These are phyloP conservation scores for Hypoxylon rubiginosum DNA, from an alignment of 2,329 filamentous ascomycete species.

Conservation along the genomic window DNA sequence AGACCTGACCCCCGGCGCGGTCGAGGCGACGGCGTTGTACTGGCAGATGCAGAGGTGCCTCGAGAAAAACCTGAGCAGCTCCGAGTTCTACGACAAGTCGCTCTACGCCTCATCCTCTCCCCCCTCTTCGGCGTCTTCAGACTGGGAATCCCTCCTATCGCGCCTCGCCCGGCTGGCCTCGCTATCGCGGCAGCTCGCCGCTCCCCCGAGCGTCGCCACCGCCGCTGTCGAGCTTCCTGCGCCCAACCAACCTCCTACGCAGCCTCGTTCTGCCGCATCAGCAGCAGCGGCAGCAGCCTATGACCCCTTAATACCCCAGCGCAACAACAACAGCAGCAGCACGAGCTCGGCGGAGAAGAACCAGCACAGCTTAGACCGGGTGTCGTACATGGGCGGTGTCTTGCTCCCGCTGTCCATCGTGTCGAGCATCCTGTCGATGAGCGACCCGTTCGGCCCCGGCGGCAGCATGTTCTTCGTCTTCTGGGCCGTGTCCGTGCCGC, in stretches of 20 bases:
- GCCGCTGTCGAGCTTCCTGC: constrained; percentile 27
- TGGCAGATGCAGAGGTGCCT: constrained; percentile 52
- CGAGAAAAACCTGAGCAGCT: constrained; percentile 54
- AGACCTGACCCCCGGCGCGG: constrained; percentile 6
- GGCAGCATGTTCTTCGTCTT: constrained; percentile 62
- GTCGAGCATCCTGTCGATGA: constrained; percentile 63
- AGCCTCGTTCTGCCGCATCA: too few relatives aligned
- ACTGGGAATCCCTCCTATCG: constrained; percentile 53
- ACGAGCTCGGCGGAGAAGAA: constrained; percentile 45
- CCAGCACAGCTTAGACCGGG: constrained; percentile 60
- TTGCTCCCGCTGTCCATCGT: constrained; percentile 64
- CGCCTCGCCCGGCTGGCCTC: constrained; percentile 48
- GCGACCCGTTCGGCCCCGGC: constrained; percentile 60
- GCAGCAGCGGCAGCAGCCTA: neutral
- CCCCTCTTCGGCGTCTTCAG: constrained; percentile 10
- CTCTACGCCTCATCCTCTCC: neutral
- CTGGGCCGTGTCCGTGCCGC: constrained; percentile 59
- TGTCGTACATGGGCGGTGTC: constrained; percentile 64
- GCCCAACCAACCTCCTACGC: neutral
- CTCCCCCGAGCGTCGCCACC: constrained; percentile 19
- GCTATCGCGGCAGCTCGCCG: constrained; percentile 42
- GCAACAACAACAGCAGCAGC: neutral
- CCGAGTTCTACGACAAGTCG: constrained; percentile 19
- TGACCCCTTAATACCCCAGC: neutral
- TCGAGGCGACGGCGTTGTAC: constrained; percentile 42